phyloP scores from a whole-genome alignment of 768 basidiomycete species.

The Lentinula guzmanii region DNA sequence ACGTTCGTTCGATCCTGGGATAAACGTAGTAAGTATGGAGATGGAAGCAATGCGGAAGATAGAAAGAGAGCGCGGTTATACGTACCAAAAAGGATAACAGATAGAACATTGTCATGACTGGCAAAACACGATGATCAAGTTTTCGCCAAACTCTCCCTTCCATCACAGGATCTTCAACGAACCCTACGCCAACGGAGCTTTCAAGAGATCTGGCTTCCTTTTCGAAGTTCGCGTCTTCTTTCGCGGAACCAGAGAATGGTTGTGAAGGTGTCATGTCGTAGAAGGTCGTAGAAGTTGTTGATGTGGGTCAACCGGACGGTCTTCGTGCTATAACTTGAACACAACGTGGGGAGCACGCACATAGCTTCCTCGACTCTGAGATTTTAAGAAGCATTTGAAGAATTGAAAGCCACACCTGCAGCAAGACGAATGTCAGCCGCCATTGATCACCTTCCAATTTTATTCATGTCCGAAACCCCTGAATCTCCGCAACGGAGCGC shows the following conservation, averaged over 20 bases:
- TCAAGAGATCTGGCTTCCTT: too few species aligned
- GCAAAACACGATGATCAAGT: background rate
- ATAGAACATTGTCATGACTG: constrained; percentile 4
- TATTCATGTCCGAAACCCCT: background rate
- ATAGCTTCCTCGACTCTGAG: too few species aligned
- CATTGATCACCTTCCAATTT: background rate
- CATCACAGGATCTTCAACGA: background rate
- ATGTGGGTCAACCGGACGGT: too few species aligned
- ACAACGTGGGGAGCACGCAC: too few species aligned
- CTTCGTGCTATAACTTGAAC: too few species aligned
- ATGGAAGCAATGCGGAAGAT: background rate
- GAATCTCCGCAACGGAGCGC: background rate
- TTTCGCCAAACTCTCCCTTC: background rate
- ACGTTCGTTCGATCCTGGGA: constrained; percentile 15
- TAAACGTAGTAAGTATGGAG: background rate
- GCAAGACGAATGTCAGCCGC: background rate
- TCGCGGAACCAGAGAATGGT: too few species aligned
- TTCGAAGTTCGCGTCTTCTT: too few species aligned
- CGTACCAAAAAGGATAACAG: background rate
- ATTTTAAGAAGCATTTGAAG: too few species aligned
- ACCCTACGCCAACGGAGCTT: background rate
- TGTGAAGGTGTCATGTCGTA: too few species aligned
- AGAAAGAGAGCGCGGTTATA: background rate
- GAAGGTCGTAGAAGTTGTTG: too few species aligned
- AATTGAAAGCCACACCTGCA: background rate